Evolutionary conservation across 108 stramenopile genomes (phyloP), one percentile per base, ranked within the genome.

Genomic region (Pseudonitzschia pungens): DNA sequence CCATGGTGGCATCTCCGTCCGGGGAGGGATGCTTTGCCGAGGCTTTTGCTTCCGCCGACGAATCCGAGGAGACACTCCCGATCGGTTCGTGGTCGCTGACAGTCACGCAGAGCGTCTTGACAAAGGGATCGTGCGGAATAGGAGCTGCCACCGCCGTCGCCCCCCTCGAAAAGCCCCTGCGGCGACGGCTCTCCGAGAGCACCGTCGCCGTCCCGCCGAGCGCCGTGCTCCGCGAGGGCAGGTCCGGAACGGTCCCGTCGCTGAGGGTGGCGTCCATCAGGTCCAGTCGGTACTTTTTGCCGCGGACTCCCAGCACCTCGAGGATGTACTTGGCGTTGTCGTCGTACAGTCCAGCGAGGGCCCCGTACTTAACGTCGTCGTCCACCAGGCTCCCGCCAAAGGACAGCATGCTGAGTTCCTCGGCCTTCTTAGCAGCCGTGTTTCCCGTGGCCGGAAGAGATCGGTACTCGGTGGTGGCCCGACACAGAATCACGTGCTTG

Each of bases 241-340:
- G 63, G 16, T 67, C n/a, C 1, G 86, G 86, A 20, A 83, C 77
- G 0, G 79, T 80, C 27, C 86, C 86, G 58, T 87, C 74, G 54
- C 78, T 76, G 14, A 87, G 69, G 14, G 83, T 83, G 8, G 77
- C 62, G 68, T 83, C 80, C 80, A 87, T 83, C 56, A 83, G 58
- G 69, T 87, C 86, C 57, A 87, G 83, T 24, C 78, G 83, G 73
- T 87, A 87, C 51, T 83, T 87, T 53, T 83, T 87, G 41, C 83
- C 83, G 3, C 86, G 74, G 0, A 87, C 80, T 6, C 68, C 69
- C 27, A 74, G 79, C 20, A 87, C 79, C 75, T 87, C 86, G 67
- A 87, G 52, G 15, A 83, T 72, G 40, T 87, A 87, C 75, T 87
- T 87, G 72, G 80, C 86, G 45, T 51, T 55, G 16, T 67, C 69